These are phyloP conservation scores for Suillus subalutaceus DNA, from an alignment of 768 basidiomycete species.

Conservation along the genomic window DNA sequence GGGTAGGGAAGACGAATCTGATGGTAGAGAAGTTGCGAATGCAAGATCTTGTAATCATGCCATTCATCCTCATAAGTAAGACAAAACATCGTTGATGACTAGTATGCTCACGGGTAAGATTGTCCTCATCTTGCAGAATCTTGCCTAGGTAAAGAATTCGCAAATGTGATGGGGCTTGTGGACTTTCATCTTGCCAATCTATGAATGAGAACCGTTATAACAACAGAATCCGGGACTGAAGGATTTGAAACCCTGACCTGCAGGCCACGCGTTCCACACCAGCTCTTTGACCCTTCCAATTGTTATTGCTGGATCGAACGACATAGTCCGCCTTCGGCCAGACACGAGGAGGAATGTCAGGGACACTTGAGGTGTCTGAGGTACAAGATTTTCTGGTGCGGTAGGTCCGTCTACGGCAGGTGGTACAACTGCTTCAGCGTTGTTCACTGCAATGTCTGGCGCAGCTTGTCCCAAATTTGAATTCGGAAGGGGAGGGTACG, in stretches of 20 bases:
- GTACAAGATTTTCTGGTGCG: conserved; percentile 32
- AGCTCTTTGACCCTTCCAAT: conserved; percentile 82
- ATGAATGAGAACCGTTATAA: neutral
- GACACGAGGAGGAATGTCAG: conserved; percentile 76
- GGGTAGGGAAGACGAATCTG: conserved; percentile 37
- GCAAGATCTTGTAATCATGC: conserved; percentile 25
- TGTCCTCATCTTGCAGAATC: conserved; percentile 85
- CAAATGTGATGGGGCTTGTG: conserved; percentile 76
- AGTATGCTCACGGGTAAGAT: conserved; percentile 58
- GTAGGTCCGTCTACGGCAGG: conserved; percentile 11
- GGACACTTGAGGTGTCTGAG: conserved; percentile 64
- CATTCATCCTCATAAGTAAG: neutral
- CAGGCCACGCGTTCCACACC: conserved; percentile 82
- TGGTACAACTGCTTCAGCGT: conserved; percentile 12
- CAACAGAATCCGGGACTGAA: neutral
- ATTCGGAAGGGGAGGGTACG: conserved; percentile 25
- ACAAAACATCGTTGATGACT: neutral
- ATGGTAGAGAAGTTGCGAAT: conserved; percentile 32
- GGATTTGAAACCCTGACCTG: conserved; percentile 44
- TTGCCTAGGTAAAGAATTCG: conserved; percentile 77
- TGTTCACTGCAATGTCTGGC: conserved; percentile 13
- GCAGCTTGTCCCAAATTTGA: neutral
- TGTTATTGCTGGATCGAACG: conserved; percentile 75
- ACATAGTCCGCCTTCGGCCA: conserved; percentile 67
- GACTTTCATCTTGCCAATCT: conserved; percentile 83